phyloP scores from a whole-genome alignment of 257 asterid species.

The Petrea volubilis region DNA sequence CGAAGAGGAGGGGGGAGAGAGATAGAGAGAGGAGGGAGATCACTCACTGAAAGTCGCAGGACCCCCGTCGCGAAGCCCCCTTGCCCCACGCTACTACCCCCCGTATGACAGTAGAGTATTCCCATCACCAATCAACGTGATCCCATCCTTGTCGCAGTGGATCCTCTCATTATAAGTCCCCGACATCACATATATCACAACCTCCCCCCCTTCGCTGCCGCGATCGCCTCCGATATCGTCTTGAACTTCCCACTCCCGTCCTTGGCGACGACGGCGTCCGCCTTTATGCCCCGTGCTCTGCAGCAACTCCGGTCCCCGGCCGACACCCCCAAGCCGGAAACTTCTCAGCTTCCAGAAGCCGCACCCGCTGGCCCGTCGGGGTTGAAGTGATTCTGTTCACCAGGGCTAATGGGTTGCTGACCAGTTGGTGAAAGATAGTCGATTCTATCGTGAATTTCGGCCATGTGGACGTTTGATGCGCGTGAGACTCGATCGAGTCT shows the following conservation, averaged over 20 bases:
- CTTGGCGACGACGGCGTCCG: slow-evolving; percentile 69
- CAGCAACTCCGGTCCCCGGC: slow-evolving; percentile 46
- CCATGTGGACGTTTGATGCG: slow-evolving; percentile 23
- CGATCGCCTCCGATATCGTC: slow-evolving; percentile 61
- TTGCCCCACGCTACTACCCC: slow-evolving; percentile 44
- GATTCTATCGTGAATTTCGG: slow-evolving; percentile 38
- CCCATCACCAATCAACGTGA: slow-evolving; percentile 78
- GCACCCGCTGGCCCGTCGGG: neutral
- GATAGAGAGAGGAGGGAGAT: slow-evolving; percentile 9
- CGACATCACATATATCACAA: slow-evolving; percentile 70
- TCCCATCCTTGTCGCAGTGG: slow-evolving; percentile 58
- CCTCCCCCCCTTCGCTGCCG: slow-evolving; percentile 59
- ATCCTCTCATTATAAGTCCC: slow-evolving; percentile 71
- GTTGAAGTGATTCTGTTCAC: slow-evolving; percentile 32
- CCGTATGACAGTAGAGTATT: slow-evolving; percentile 59
- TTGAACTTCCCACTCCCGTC: slow-evolving; percentile 66
- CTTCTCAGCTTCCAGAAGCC: slow-evolving; percentile 2
- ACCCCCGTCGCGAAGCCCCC: slow-evolving; percentile 43
- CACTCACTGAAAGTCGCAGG: slow-evolving; percentile 72
- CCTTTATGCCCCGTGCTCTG: slow-evolving; percentile 34
- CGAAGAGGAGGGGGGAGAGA: neutral
- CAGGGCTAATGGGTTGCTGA: slow-evolving; percentile 44
- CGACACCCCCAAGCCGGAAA: slow-evolving; percentile 65
- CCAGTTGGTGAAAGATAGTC: slow-evolving; percentile 35
- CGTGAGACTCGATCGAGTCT: slow-evolving; percentile 34